Percentiles rank a stretch among this genome's conserved stretches.
Conservation (phyloP, 495 filamentous ascomycete species). For the Aeminium ludgeri region DNA sequence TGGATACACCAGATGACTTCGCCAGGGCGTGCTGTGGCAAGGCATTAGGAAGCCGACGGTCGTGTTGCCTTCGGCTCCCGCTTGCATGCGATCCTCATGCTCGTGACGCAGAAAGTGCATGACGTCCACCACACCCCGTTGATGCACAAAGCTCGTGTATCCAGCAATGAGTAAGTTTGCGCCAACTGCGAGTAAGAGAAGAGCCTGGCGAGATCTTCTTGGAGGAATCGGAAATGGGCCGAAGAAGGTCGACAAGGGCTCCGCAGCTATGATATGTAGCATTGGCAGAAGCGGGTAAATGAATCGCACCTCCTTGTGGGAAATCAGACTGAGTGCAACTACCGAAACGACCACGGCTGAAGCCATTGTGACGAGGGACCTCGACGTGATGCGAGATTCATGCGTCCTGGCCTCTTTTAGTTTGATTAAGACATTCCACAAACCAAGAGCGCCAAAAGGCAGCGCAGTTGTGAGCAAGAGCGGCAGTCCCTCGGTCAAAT, state of each 20-base stretch:
- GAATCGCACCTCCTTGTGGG: slow-evolving; percentile 97
- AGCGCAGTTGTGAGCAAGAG: slow-evolving; percentile 71
- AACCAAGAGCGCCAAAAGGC: slow-evolving; percentile 51
- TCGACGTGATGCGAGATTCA: too few relatives aligned
- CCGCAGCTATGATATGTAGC: slow-evolving; percentile 63
- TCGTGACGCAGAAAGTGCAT: slow-evolving; percentile 56
- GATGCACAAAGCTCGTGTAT: slow-evolving; percentile 63
- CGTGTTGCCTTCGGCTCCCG: slow-evolving; percentile 23
- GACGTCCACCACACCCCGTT: slow-evolving; percentile 57
- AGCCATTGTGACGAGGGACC: slow-evolving; percentile 1
- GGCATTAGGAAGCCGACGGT: slow-evolving; percentile 89
- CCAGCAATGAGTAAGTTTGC: slow-evolving; percentile 53
- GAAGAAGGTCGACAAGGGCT: slow-evolving; percentile 50
- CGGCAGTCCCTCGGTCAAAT: slow-evolving; percentile 74
- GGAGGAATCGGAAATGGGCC: slow-evolving; percentile 11
- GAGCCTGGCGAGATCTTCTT: slow-evolving; percentile 30
- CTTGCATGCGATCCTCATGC: slow-evolving; percentile 32
- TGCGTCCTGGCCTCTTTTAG: too few relatives aligned
- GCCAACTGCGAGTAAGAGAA: slow-evolving; percentile 41
- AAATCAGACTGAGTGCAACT: slow-evolving; percentile 49
- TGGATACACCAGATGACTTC: slow-evolving; percentile 62
- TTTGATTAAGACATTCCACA: slow-evolving; percentile 35
- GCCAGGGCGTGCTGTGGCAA: slow-evolving; percentile 96
- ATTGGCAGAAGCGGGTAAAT: slow-evolving; percentile 83
- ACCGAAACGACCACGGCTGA: slow-evolving; percentile 12